Percentiles rank a stretch among this genome's conserved stretches.
Evolutionary conservation across 202 grass and related monocot species (phyloP).

Genomic region (Tripidium arundinaceum): DNA sequence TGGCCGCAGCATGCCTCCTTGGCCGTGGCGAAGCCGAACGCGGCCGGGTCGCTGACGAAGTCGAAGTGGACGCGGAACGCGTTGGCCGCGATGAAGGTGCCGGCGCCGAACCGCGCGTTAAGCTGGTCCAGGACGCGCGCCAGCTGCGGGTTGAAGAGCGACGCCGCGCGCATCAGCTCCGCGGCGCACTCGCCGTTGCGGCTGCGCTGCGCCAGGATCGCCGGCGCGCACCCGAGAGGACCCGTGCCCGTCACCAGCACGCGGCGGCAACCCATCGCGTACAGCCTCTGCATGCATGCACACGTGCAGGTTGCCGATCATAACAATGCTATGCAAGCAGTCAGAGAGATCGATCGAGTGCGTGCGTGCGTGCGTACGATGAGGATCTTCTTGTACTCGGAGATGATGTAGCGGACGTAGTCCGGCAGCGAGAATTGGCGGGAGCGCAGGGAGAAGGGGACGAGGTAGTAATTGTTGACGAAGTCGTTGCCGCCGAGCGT

Average conservation of each 20-base stretch:
- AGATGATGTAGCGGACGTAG: slow-evolving; percentile 65
- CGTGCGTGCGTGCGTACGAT: slow-evolving; percentile 36
- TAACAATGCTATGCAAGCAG: not conserved
- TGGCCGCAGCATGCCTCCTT: slow-evolving; percentile 86
- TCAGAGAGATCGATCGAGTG: not conserved
- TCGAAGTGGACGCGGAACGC: slow-evolving; percentile 75
- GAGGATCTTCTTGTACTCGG: slow-evolving; percentile 87
- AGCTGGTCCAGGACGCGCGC: slow-evolving; percentile 30
- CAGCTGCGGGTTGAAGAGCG: slow-evolving; percentile 89
- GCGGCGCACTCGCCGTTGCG: slow-evolving; percentile 40
- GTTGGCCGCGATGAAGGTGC: slow-evolving; percentile 70
- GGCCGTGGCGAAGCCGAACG: slow-evolving; percentile 63
- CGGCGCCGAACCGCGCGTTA: slow-evolving; percentile 44
- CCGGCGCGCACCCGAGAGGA: slow-evolving; percentile 82
- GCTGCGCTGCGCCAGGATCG: slow-evolving; percentile 55
- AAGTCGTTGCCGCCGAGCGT: slow-evolving; percentile 92
- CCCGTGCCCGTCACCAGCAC: slow-evolving; percentile 90
- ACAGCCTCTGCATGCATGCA: slow-evolving; percentile 36
- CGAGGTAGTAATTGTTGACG: slow-evolving; percentile 87
- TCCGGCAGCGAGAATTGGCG: slow-evolving; percentile 74
- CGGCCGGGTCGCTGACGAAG: slow-evolving; percentile 60
- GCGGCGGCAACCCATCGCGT: slow-evolving; percentile 51
- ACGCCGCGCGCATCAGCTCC: slow-evolving; percentile 71
- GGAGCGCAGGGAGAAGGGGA: slow-evolving; percentile 77
- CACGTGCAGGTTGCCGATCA: no score